Evolutionary conservation across 2,329 filamentous ascomycete species (phyloP).

Genomic region (Fonsecaea pedrosoi): DNA sequence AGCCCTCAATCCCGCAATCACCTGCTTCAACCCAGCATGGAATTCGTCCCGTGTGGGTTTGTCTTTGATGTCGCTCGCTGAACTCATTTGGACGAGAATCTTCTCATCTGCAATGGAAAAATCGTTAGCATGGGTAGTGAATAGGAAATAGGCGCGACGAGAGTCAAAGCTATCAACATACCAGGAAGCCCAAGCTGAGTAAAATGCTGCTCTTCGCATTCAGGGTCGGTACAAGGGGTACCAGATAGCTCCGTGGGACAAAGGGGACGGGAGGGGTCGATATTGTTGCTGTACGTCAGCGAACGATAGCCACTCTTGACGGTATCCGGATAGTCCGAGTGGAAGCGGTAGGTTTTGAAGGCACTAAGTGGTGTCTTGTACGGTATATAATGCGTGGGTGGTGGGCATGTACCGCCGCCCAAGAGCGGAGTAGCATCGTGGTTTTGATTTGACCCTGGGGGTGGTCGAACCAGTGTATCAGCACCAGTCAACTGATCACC

Average conservation of each 20-base stretch:
- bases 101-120: conserved; percentile 54
- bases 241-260: conserved; percentile 78
- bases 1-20: conserved; percentile 58
- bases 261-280: conserved; percentile 74
- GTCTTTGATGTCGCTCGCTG: conserved; percentile 54
- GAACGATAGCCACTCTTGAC: conserved; percentile 82
- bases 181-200: conserved; percentile 72
- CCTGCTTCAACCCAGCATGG: conserved; percentile 54
- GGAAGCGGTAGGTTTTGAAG: conserved; percentile 90
- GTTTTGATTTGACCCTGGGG: conserved; percentile 4
- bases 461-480: conserved; percentile 23
- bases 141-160: conserved; percentile 1
- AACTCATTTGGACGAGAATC: conserved; percentile 58
- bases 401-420: conserved; percentile 17
- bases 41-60: conserved; percentile 54
- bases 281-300: conserved; percentile 90
- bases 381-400: conserved; percentile 58
- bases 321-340: conserved; percentile 73
- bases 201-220: conserved; percentile 84
- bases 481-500: conserved; percentile 25
- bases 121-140: conserved; percentile 12
- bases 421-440: conserved; percentile 8
- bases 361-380: conserved; percentile 83
- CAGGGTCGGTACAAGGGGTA: conserved; percentile 73
- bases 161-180: conserved; percentile 58